Evolutionary conservation across 2,329 filamentous ascomycete species (phyloP), one percentile per base, ranked within the genome.

Genomic region (Aspergillus ibericus): DNA sequence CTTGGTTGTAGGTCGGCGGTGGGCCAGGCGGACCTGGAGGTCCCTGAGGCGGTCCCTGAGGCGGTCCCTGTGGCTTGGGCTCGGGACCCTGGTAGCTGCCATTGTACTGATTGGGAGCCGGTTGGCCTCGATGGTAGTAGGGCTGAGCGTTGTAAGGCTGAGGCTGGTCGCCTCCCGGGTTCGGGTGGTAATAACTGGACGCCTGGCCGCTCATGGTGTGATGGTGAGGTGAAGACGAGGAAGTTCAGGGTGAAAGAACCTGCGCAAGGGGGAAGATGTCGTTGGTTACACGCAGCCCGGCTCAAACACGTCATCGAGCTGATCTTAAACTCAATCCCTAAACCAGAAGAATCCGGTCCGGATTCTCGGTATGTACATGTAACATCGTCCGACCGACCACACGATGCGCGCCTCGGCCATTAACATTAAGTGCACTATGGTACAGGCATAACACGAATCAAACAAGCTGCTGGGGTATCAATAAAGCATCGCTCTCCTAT

Each of bases 121-220:
- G 59, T n/a, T 63, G 55, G 18, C 62, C 55, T 49, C 66, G 64
- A 34, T 60, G 56, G 35, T 50, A 16, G n/a, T n/a, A n/a, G n/a
- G n/a, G n/a, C n/a, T n/a, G n/a, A n/a, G n/a, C n/a, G n/a, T 69
- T 59, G 53, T 63, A 58, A 20, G 63, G 63, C 40, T 49, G 59
- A 35, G 47, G 63, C 27, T 56, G 55, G 15, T 66, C 68, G 13
- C 38, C 56, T 50, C 63, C 62, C 61, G 72, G 70, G 27, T 59
- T 63, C 6, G 64, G 61, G 54, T 75, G 68, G 59, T 76, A 76
- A 52, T 76, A 76, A 55, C 67, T 70, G 10, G 69, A 69, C 16
- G 74, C 73, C 63, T 76, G 68, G 50, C 73, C 74, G 63, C 71
- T 75, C 73, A 76, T 76, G 44, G 49, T 59, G 61, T 58, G 10